A percentile compares a stretch with the other conserved stretches of the same genome.
phyloP scores from a whole-genome alignment of 2,329 filamentous ascomycete genomes.

The Penicillium rolfsii region DNA sequence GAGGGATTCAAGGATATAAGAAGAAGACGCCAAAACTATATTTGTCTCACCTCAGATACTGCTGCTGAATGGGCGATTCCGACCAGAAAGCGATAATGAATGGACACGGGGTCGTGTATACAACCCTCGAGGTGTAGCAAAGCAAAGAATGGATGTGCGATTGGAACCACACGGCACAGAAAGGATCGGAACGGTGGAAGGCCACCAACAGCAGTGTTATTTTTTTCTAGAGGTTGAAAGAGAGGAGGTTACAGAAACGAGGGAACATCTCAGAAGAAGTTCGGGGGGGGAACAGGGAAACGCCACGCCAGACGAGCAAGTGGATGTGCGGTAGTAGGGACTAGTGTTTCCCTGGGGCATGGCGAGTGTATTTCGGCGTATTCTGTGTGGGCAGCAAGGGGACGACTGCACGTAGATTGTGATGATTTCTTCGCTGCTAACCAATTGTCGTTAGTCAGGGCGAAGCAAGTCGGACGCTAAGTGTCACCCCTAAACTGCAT shows the following conservation, averaged over 20 bases:
- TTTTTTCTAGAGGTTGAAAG: conserved; percentile 1
- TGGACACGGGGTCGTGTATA: conserved; percentile 26
- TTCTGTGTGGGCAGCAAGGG: conserved; percentile 22
- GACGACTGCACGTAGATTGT: conserved; percentile 19
- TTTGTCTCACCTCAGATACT: conserved; percentile 2
- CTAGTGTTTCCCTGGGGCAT: conserved; percentile 15
- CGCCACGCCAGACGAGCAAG: conserved; percentile 9
- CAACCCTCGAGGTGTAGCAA: conserved; percentile 15
- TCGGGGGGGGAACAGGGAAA: conserved; percentile 14
- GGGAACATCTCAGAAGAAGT: conserved; percentile 9
- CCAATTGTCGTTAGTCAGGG: conserved; percentile 9
- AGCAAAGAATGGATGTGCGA: conserved; percentile 37
- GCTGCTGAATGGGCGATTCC: conserved; percentile 3
- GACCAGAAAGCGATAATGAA: conserved; percentile 16
- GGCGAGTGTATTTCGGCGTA: conserved; percentile 11
- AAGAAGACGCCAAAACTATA: conserved; percentile 1
- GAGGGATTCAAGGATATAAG: background rate
- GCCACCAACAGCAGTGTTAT: conserved; percentile 24
- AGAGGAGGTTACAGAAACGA: conserved; percentile 6
- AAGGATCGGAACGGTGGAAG: conserved; percentile 23
- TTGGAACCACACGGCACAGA: conserved; percentile 28
- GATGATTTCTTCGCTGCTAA: conserved; percentile 17
- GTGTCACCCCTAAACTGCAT: conserved; percentile 7
- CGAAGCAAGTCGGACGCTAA: background rate
- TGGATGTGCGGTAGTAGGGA: conserved; percentile 18